Percentiles rank a stretch among this genome's conserved stretches.
These are phyloP conservation scores for Amylocarpus encephaloides DNA, from an alignment of 2,329 filamentous ascomycete genomes.

Conservation along the genomic window DNA sequence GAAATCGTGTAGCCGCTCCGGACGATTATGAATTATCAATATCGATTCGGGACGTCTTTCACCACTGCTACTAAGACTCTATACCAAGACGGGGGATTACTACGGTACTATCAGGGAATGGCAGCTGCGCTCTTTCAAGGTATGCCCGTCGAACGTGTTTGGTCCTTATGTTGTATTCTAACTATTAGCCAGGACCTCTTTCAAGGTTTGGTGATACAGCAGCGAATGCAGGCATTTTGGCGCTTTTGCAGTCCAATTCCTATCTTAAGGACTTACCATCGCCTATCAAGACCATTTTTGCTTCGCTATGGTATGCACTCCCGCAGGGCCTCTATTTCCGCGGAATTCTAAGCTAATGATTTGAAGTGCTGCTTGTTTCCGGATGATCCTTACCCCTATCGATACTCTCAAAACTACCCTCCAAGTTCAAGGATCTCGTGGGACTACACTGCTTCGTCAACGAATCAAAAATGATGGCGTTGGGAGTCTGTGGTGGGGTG, in stretches of 20 bases:
- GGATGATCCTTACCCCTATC: slow-evolving; percentile 43
- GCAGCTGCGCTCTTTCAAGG: slow-evolving; percentile 41
- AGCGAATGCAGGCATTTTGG: slow-evolving; percentile 44
- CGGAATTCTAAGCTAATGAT: neutral
- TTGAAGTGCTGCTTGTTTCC: slow-evolving; percentile 39
- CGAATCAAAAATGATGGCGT: slow-evolving; percentile 40
- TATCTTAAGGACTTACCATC: slow-evolving; percentile 39
- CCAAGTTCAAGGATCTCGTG: slow-evolving; percentile 40
- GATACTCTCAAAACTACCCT: slow-evolving; percentile 46
- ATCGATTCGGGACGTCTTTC: slow-evolving; percentile 40
- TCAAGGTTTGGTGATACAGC: slow-evolving; percentile 44
- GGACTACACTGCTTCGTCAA: slow-evolving; percentile 38
- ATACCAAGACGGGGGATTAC: slow-evolving; percentile 37
- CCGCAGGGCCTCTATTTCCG: neutral
- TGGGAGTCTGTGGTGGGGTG: slow-evolving; percentile 45
- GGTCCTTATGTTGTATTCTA: neutral
- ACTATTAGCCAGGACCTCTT: slow-evolving; percentile 33
- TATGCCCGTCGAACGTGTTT: slow-evolving; percentile 9
- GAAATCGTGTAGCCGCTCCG: slow-evolving; percentile 36
- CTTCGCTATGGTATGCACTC: slow-evolving; percentile 36
- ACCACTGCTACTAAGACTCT: slow-evolving; percentile 36
- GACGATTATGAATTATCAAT: slow-evolving; percentile 47
- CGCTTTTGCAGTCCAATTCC: slow-evolving; percentile 40
- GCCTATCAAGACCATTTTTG: slow-evolving; percentile 41
- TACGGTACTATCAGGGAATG: slow-evolving; percentile 42